Evolutionary conservation across 495 filamentous ascomycete species (phyloP).

Genomic region (Thermothielavioides terrestris): DNA sequence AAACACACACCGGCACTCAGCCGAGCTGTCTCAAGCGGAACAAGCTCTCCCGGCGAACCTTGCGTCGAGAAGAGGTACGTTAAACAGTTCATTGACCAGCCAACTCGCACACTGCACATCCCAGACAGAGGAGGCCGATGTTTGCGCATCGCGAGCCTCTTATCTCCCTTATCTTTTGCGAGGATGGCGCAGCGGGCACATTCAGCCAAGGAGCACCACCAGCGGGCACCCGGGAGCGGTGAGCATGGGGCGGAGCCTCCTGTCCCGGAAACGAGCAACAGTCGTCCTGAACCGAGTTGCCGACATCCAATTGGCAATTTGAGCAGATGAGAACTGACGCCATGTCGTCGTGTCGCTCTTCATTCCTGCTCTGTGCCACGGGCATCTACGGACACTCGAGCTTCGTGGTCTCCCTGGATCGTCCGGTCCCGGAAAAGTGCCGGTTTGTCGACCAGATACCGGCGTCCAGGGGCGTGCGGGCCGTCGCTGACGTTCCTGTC

Average conservation of each 20-base stretch:
- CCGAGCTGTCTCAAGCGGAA: neutral
- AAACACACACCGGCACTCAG: neutral
- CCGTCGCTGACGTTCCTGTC: slow-evolving; percentile 8
- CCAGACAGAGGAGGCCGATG: neutral
- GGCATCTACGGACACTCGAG: too few species aligned
- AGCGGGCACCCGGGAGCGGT: slow-evolving; percentile 4
- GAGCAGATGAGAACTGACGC: slow-evolving; percentile 6
- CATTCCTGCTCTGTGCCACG: slow-evolving; percentile 23
- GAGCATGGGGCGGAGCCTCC: slow-evolving; percentile 14
- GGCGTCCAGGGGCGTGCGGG: neutral
- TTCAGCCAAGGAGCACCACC: slow-evolving; percentile 2
- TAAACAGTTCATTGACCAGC: neutral
- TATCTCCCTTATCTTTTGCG: slow-evolving; percentile 13
- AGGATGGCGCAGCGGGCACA: too few species aligned
- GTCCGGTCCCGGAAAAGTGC: slow-evolving; percentile 19
- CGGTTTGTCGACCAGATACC: slow-evolving; percentile 17
- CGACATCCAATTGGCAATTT: slow-evolving; percentile 15
- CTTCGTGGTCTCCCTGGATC: slow-evolving; percentile 11
- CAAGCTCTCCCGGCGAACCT: neutral
- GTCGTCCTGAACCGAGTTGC: slow-evolving; percentile 3
- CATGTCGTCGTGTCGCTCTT: slow-evolving; percentile 18
- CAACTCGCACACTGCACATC: neutral
- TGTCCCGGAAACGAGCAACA: slow-evolving; percentile 18
- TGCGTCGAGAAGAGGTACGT: slow-evolving; percentile 3
- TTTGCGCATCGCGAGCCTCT: neutral